These are phyloP conservation scores for Penicillium sclerotiorum DNA, from an alignment of 2,329 filamentous ascomycete genomes.

Conservation along the genomic window DNA sequence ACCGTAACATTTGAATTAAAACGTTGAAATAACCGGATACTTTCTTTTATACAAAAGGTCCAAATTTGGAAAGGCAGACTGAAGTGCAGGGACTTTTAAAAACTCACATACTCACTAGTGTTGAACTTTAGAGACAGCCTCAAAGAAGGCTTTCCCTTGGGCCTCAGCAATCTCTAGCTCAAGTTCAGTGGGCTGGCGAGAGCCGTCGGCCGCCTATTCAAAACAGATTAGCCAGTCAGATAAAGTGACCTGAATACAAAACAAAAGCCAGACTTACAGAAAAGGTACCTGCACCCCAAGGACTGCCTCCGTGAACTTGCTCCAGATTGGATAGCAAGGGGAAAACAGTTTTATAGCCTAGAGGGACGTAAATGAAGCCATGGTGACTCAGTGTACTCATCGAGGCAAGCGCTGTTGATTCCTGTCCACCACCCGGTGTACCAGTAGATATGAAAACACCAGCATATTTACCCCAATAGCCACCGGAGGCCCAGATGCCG, in stretches of 20 bases:
- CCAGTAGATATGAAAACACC: slow-evolving; percentile 87
- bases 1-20: too few species aligned
- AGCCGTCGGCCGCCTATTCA: slow-evolving; percentile 69
- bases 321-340: slow-evolving; percentile 66
- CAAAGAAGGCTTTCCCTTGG: slow-evolving; percentile 86
- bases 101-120: too few species aligned
- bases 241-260: background rate
- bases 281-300: slow-evolving; percentile 96
- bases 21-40: too few species aligned
- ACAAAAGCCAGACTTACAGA: slow-evolving; percentile 54
- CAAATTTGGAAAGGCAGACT: too few species aligned
- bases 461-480: slow-evolving; percentile 83
- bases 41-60: too few species aligned
- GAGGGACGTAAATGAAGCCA: slow-evolving; percentile 93
- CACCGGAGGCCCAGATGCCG: slow-evolving; percentile 76
- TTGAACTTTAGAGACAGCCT: too few species aligned
- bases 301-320: slow-evolving; percentile 81
- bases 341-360: slow-evolving; percentile 86
- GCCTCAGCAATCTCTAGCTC: slow-evolving; percentile 78
- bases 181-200: slow-evolving; percentile 72
- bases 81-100: too few species aligned
- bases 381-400: slow-evolving; percentile 93
- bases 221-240: too few species aligned
- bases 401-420: slow-evolving; percentile 77
- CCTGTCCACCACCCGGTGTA: slow-evolving; percentile 85